phyloP scores from a whole-genome alignment of 208 protist species.

The Jaenimonas drosophilae region DNA sequence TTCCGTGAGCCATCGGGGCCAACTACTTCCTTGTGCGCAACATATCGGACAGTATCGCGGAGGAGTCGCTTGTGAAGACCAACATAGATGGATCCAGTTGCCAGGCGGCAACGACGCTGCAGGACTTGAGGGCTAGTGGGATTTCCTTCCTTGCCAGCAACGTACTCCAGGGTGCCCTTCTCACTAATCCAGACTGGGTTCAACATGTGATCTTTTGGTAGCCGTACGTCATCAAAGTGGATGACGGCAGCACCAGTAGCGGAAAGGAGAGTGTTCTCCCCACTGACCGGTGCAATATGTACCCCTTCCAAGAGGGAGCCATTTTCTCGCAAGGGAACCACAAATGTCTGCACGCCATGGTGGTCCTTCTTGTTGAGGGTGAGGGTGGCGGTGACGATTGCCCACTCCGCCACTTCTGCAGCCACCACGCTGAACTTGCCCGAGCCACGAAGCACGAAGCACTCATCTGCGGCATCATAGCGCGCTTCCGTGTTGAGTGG shows the following conservation, averaged over 20 bases:
- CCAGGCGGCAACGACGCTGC: slow-evolving; percentile 45
- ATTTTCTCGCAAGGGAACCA: slow-evolving; percentile 44
- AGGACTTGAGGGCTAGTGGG: slow-evolving; percentile 40
- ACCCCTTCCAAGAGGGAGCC: slow-evolving; percentile 34
- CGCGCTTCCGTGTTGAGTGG: slow-evolving; percentile 79
- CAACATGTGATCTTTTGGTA: slow-evolving; percentile 47
- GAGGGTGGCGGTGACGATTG: slow-evolving; percentile 69
- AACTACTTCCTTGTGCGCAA: slow-evolving; percentile 54
- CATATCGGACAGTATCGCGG: slow-evolving; percentile 45
- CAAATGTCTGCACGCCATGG: slow-evolving; percentile 63
- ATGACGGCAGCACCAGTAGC: slow-evolving; percentile 49
- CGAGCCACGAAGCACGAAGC: slow-evolving; percentile 70
- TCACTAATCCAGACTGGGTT: slow-evolving; percentile 45
- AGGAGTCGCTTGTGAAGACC: slow-evolving; percentile 56
- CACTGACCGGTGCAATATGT: slow-evolving; percentile 39
- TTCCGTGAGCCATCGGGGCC: slow-evolving; percentile 64
- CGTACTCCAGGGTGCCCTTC: not conserved
- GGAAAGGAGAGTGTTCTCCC: slow-evolving; percentile 32
- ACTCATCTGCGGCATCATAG: slow-evolving; percentile 61
- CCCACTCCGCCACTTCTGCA: slow-evolving; percentile 66
- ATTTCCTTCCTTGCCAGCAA: slow-evolving; percentile 19
- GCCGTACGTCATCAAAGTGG: slow-evolving; percentile 66
- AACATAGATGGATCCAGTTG: slow-evolving; percentile 58
- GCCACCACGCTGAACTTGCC: slow-evolving; percentile 80
- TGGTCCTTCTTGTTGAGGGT: slow-evolving; percentile 71